Evolutionary conservation across 371 early-diverging fungal genomes (phyloP).

Genomic region (Haplosporangium sp.): DNA sequence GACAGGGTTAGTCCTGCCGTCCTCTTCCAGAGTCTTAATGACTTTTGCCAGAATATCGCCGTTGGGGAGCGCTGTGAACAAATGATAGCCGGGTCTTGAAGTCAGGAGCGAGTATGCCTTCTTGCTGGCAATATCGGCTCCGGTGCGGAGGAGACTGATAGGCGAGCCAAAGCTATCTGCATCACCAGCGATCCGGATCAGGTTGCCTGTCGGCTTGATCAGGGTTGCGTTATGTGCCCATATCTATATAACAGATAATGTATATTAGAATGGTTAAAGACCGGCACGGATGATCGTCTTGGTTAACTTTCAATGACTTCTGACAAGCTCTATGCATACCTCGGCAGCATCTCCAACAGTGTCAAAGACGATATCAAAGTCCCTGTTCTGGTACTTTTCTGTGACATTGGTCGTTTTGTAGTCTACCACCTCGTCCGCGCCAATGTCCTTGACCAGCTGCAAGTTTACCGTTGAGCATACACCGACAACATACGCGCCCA

Average conservation of each 20-base stretch:
- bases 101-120: conserved; percentile 21
- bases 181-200: conserved; percentile 27
- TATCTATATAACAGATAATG: conserved; percentile 11
- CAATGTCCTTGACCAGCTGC: conserved; percentile 61
- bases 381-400: conserved; percentile 27
- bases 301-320: no score
- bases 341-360: conserved; percentile 37
- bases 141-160: conserved; percentile 9
- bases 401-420: conserved; percentile 59
- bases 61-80: conserved; percentile 28
- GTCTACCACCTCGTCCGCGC: conserved; percentile 72
- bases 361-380: conserved; percentile 57
- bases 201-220: conserved; percentile 28
- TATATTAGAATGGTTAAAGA: no score
- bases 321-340: conserved; percentile 14
- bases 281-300: no score
- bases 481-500: conserved; percentile 68
- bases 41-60: conserved; percentile 23
- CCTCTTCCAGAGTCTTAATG: conserved; percentile 22
- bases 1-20: conserved; percentile 17
- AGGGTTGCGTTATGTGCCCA: conserved; percentile 33
- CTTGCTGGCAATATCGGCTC: conserved; percentile 7
- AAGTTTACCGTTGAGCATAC: conserved; percentile 68
- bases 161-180: conserved; percentile 12
- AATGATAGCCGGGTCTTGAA: conserved; percentile 30